Percentiles rank a stretch among this genome's conserved stretches.
These are phyloP conservation scores for Claviceps fusiformis DNA, from an alignment of 2,329 filamentous ascomycete genomes.

Conservation along the genomic window DNA sequence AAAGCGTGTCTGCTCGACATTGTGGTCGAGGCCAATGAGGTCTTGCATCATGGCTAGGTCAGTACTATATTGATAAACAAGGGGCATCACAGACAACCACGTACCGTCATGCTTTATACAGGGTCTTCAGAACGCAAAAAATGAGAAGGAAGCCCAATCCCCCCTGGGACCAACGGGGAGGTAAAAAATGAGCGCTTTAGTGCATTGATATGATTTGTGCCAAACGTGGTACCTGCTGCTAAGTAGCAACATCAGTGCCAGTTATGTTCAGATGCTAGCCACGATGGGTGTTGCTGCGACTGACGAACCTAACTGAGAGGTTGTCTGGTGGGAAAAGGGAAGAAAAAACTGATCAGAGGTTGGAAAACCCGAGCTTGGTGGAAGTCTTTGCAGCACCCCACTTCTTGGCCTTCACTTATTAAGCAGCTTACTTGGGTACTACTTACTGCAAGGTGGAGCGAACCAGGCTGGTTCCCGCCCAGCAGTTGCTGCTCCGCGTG, in stretches of 20 bases:
- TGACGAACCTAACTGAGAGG: not conserved
- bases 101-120: conserved; percentile 1
- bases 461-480: not conserved
- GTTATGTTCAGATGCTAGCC: not conserved
- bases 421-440: not conserved
- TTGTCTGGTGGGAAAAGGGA: not conserved
- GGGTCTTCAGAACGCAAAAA: not conserved
- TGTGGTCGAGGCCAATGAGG: conserved; percentile 15
- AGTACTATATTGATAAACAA: not conserved
- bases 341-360: not conserved
- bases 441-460: not conserved
- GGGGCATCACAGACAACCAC: not conserved
- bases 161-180: not conserved
- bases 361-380: not conserved
- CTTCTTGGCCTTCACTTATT: not conserved
- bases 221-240: not conserved
- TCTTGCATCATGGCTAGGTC: not conserved
- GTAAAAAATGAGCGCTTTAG: not conserved
- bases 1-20: conserved; percentile 62
- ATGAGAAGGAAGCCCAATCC: not conserved
- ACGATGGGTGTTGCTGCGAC: not conserved
- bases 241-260: not conserved
- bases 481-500: not conserved
- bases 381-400: not conserved
- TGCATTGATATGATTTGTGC: not conserved